Conservation (phyloP, 768 basidiomycete species). For the Naganishia vishniacii region DNA sequence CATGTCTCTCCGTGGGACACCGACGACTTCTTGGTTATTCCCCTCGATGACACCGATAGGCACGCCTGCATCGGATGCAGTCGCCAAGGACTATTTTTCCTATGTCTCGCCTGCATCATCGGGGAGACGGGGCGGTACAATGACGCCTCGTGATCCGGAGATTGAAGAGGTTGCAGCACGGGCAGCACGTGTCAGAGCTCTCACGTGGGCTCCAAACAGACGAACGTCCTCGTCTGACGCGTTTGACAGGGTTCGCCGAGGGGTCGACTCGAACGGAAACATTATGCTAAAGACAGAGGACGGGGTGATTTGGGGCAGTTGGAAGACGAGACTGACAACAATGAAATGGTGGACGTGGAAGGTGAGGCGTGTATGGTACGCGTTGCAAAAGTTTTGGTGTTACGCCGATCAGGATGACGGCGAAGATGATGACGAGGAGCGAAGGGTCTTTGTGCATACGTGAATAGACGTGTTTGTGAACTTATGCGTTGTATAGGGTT, state of each 20-base stretch:
- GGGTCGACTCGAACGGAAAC: neutral
- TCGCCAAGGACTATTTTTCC: conserved; percentile 21
- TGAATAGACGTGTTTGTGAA: no score
- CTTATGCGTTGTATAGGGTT: conserved; percentile 2
- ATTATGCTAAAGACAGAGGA: conserved; percentile 13
- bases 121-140: neutral
- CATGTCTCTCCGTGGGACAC: conserved; percentile 22
- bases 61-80: conserved; percentile 1
- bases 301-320: conserved; percentile 20
- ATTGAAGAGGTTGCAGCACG: conserved; percentile 15
- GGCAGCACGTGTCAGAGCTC: conserved; percentile 20
- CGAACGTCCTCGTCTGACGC: conserved; percentile 7
- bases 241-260: neutral
- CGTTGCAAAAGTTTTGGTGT: conserved; percentile 18
- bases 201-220: conserved; percentile 20
- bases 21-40: conserved; percentile 10
- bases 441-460: conserved; percentile 4
- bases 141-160: conserved; percentile 22
- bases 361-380: conserved; percentile 12
- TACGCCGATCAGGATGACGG: conserved; percentile 22
- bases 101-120: conserved; percentile 9
- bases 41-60: conserved; percentile 15
- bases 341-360: conserved; percentile 22
- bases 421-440: conserved; percentile 19
- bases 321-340: conserved; percentile 2